phyloP scores from a whole-genome alignment of 495 filamentous ascomycete species.

The Daldinia bambusicola region DNA sequence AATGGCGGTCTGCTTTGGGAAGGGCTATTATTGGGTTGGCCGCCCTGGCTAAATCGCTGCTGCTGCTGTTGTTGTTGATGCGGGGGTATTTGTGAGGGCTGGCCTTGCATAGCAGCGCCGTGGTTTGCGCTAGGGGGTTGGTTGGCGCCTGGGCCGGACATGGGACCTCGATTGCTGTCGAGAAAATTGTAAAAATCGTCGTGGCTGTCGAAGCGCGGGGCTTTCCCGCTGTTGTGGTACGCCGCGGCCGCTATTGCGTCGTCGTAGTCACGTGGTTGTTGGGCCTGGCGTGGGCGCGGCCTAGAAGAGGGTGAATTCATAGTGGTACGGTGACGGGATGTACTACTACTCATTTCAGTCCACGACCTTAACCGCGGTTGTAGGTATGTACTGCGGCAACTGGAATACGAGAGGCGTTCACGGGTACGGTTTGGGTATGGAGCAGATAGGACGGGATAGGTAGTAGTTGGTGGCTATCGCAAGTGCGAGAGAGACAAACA shows the following conservation, averaged over 20 bases:
- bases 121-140: slow-evolving; percentile 15
- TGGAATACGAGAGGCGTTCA: not conserved
- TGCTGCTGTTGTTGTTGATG: slow-evolving; percentile 15
- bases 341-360: slow-evolving; percentile 21
- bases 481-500: slow-evolving; percentile 3
- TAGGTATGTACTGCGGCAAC: not conserved
- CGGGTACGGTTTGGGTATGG: no score
- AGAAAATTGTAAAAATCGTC: slow-evolving; percentile 50
- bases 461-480: slow-evolving; percentile 4
- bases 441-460: no score
- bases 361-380: slow-evolving; percentile 4
- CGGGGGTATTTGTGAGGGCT: slow-evolving; percentile 22
- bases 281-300: slow-evolving; percentile 42
- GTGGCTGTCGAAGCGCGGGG: slow-evolving; percentile 45
- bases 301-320: slow-evolving; percentile 40
- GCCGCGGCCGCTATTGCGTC: slow-evolving; percentile 22
- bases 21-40: slow-evolving; percentile 21
- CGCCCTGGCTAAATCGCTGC: slow-evolving; percentile 34
- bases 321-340: slow-evolving; percentile 9
- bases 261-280: slow-evolving; percentile 44
- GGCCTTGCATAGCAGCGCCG: slow-evolving; percentile 24
- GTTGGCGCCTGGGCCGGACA: slow-evolving; percentile 13
- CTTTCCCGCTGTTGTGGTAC: slow-evolving; percentile 34
- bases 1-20: slow-evolving; percentile 44
- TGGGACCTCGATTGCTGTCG: slow-evolving; percentile 44